Evolutionary conservation across 306 rosid species (phyloP), one percentile per base, ranked within the genome.

Genomic region (Casuarina equisetifolia): DNA sequence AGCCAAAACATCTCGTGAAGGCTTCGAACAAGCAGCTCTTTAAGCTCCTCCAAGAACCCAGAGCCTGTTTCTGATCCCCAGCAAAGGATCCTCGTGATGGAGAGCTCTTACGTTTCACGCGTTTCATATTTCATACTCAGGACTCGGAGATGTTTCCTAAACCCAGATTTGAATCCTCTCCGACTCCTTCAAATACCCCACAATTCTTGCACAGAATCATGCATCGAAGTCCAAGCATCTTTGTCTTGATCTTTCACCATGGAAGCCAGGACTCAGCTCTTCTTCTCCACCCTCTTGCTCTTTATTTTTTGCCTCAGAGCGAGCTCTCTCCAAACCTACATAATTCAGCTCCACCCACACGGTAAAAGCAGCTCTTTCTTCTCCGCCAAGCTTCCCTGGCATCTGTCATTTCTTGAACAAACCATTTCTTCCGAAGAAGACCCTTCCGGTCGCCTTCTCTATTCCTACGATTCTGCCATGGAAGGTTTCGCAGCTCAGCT

Each of bases 101-200:
- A 87, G 97, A 94, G 98, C 98, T 90, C 98, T 86, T 85, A 54
- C 43, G 74, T 83, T 86, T 91, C 97, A 93, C 98, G 95, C 88
- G 98, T 88, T 86, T 90, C 90, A 40, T 88, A 89, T 85, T 88
- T 86, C 83, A 64, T n/a, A 64, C 68, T 82, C 79, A 67, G 84
- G 51, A 67, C 58, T 73, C 76, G 74, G 71, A 8, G 80, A 59
- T 69, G 83, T 78, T 45, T 80, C 78, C 75, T 76, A 58, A 51
- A 50, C 66, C 81, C 86, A 62, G 19, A 67, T 88, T 82, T 82
- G 79, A 85, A 78, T 78, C 77, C 75, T 80, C 58, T 55, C 61
- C 81, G 38, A 13, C 84, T 77, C 90, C 97, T 91, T 93, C 94
- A 94, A 91, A 94, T 91, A 94, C 90, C 93, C 80, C 91, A 70